These are phyloP conservation scores for Phytophthora palmivora DNA, from an alignment of 352 stramenopile genomes.

Conservation along the genomic window DNA sequence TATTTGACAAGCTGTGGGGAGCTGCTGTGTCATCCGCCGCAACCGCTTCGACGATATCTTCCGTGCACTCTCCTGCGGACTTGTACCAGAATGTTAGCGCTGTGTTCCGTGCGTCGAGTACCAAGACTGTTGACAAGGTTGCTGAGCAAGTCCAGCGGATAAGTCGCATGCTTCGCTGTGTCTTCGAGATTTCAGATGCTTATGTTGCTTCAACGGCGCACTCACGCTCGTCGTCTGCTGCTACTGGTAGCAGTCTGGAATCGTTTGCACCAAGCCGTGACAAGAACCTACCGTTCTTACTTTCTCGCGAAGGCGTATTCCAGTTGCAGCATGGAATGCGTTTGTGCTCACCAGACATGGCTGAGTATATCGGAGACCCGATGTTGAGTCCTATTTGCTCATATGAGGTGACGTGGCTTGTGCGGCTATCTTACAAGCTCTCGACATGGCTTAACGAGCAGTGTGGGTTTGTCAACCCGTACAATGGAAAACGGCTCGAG, in stretches of 20 bases:
- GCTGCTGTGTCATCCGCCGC: constrained; percentile 29
- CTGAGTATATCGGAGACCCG: constrained; percentile 79
- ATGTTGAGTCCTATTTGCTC: constrained; percentile 89
- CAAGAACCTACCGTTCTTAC: constrained; percentile 57
- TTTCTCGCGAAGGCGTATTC: constrained; percentile 65
- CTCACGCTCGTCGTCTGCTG: constrained; percentile 48
- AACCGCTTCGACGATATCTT: constrained; percentile 24
- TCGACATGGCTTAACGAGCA: constrained; percentile 82
- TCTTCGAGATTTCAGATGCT: constrained; percentile 89
- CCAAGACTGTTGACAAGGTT: constrained; percentile 40
- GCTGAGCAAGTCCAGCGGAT: constrained; percentile 69
- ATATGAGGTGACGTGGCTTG: constrained; percentile 79
- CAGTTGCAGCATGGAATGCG: constrained; percentile 75
- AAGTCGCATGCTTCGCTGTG: constrained; percentile 69
- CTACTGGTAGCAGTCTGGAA: constrained; percentile 40
- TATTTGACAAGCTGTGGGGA: constrained; percentile 86
- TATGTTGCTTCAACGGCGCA: constrained; percentile 85
- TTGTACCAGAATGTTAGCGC: constrained; percentile 46
- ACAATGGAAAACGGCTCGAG: constrained; percentile 71
- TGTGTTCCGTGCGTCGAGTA: constrained; percentile 39
- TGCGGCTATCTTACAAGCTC: constrained; percentile 79
- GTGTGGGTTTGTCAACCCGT: constrained; percentile 73
- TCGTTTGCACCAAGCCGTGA: constrained; percentile 74
- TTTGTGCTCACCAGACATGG: constrained; percentile 73
- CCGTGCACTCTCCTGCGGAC: constrained; percentile 38